Conservation (phyloP, 225 moss, liverwort and hornwort genomes). For the Pseudisothecium myosuroides region DNA sequence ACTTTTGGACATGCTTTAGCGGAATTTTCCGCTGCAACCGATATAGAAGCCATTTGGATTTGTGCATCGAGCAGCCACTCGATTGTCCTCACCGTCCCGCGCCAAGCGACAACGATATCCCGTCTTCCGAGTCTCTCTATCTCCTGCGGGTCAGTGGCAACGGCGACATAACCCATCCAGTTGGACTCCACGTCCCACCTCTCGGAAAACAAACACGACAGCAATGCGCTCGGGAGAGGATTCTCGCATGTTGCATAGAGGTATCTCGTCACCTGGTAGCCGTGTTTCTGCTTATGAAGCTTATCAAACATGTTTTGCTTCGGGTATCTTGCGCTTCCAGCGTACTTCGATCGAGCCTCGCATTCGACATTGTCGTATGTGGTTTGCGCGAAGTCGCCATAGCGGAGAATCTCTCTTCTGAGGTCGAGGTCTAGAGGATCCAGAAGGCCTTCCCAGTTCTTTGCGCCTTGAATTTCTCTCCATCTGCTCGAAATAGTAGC, state of each 20-base stretch:
- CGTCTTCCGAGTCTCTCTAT: slow-evolving; percentile 46
- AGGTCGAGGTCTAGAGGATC: slow-evolving; percentile 30
- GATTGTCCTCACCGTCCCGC: slow-evolving; percentile 31
- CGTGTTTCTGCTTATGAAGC: slow-evolving; percentile 10
- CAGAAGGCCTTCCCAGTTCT: slow-evolving; percentile 32
- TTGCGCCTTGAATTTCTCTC: slow-evolving; percentile 38
- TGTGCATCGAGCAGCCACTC: slow-evolving; percentile 40
- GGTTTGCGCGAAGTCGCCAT: slow-evolving; percentile 41
- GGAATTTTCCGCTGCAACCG: background rate
- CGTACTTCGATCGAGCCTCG: slow-evolving; percentile 16
- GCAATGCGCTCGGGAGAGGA: slow-evolving; percentile 13
- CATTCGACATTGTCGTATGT: slow-evolving; percentile 45
- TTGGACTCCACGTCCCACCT: slow-evolving; percentile 49
- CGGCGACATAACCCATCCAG: slow-evolving; percentile 55
- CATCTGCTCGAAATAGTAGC: slow-evolving; percentile 18
- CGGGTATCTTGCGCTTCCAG: slow-evolving; percentile 31
- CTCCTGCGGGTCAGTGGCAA: slow-evolving; percentile 15
- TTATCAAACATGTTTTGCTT: slow-evolving; percentile 16
- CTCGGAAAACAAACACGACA: background rate
- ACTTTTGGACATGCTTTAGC: background rate
- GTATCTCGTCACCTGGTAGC: slow-evolving; percentile 40
- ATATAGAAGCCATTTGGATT: slow-evolving; percentile 1
- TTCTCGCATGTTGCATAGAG: slow-evolving; percentile 34
- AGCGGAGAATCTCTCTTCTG: slow-evolving; percentile 38
- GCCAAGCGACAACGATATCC: slow-evolving; percentile 51